These are phyloP conservation scores for Sugiyamaella castrensis DNA, from an alignment of 1,139 yeast species.

Conservation along the genomic window DNA sequence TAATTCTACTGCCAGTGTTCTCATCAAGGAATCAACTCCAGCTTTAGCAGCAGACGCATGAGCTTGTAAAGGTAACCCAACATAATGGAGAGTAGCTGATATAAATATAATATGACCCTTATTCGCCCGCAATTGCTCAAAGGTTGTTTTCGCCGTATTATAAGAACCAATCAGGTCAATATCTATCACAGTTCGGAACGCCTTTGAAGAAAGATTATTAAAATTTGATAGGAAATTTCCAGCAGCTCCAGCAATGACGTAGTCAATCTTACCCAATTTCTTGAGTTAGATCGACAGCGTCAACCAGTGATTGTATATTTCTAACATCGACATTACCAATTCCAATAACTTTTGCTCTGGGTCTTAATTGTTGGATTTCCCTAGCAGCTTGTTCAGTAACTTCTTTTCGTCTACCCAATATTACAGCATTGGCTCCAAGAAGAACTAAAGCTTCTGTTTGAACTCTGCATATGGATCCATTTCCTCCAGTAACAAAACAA, in stretches of 20 bases:
- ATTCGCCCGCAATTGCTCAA: conserved; percentile 57
- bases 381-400: conserved; percentile 64
- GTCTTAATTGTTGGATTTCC: conserved; percentile 57
- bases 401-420: conserved; percentile 69
- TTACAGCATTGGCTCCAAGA: conserved; percentile 83
- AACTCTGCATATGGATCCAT: conserved; percentile 86
- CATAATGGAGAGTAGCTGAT: conserved; percentile 82
- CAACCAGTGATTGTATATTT: conserved; percentile 51
- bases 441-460: conserved; percentile 79
- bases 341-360: conserved; percentile 64
- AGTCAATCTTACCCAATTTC: conserved; percentile 72
- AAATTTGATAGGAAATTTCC: conserved; percentile 86
- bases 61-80: conserved; percentile 79
- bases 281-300: conserved; percentile 60
- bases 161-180: conserved; percentile 84
- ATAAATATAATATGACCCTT: conserved; percentile 74
- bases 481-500: conserved; percentile 91
- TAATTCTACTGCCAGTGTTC: conserved; percentile 79
- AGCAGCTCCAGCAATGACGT: conserved; percentile 91
- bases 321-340: conserved; percentile 75
- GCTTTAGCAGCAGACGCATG: conserved; percentile 95
- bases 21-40: conserved; percentile 82
- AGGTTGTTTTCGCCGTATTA: conserved; percentile 81
- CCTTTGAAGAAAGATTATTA: conserved; percentile 73
- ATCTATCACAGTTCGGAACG: conserved; percentile 78